phyloP scores from a whole-genome alignment of 306 rosid species.

The Prunus campanulata region DNA sequence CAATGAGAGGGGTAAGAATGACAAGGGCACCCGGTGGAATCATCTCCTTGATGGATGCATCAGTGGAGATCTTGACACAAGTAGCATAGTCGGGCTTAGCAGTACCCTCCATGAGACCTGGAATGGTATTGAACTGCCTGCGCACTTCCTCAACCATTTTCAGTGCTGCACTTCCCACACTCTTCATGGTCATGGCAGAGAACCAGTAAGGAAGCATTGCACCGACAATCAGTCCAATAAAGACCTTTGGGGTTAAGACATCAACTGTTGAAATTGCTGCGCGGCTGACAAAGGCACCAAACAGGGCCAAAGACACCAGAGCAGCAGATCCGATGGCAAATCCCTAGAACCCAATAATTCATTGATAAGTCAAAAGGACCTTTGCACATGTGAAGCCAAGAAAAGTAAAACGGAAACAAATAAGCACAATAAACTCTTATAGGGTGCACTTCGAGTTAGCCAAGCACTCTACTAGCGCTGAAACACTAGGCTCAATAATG shows the following conservation, averaged over 20 bases:
- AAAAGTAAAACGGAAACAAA: neutral
- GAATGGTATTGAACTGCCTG: slow-evolving; percentile 74
- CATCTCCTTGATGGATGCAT: slow-evolving; percentile 89
- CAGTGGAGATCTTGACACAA: slow-evolving; percentile 78
- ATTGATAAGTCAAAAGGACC: neutral
- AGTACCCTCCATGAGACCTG: slow-evolving; percentile 69
- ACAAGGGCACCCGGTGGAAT: slow-evolving; percentile 86
- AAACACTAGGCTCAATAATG: neutral
- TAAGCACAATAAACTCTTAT: neutral
- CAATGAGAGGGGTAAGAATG: slow-evolving; percentile 82
- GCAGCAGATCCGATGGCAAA: slow-evolving; percentile 86
- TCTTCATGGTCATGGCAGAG: slow-evolving; percentile 91
- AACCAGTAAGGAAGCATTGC: slow-evolving; percentile 94
- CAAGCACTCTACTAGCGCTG: neutral
- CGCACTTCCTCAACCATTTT: slow-evolving; percentile 93
- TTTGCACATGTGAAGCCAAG: neutral
- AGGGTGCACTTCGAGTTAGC: neutral
- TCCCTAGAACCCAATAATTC: slow-evolving; percentile 37
- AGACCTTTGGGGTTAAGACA: slow-evolving; percentile 84
- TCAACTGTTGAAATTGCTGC: slow-evolving; percentile 67
- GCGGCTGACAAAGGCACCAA: slow-evolving; percentile 77
- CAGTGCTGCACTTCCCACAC: slow-evolving; percentile 84
- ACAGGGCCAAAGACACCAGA: slow-evolving; percentile 67
- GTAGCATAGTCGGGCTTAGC: slow-evolving; percentile 80
- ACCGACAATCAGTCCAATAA: slow-evolving; percentile 70